Evolutionary conservation across 805 yeast species (phyloP), one percentile per base, ranked within the genome.

Genomic region (Yarrowia sp.): DNA sequence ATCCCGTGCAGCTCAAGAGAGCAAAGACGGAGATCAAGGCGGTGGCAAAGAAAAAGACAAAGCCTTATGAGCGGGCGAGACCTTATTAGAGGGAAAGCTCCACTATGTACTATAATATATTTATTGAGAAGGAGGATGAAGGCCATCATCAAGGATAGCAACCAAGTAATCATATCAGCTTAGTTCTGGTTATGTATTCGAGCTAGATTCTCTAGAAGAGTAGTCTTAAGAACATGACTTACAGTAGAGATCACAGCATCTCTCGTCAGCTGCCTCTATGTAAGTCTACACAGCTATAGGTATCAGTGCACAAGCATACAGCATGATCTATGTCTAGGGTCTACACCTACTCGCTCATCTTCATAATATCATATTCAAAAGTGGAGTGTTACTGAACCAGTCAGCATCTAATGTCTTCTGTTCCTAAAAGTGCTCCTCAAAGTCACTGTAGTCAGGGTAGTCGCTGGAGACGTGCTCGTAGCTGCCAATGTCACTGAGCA

Each of bases 1-100:
- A 88, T 73, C 95, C 95, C 0, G 86, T 90, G 36, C 87, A 84
- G 69, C 77, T 90, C 75, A 87, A 88, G 75, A 80, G 87, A 70
- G 93, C 94, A n/a, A 70, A 69, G 32, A 72, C 76, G 5, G 76
- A 74, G 9, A 52, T 74, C 50, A 72, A 59, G 52, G 61, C 70
- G 14, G 50, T 61, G 12, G 40, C 49, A 15, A 53, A 52, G 38
- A 65, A 65, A 16, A 50, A 42, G 52, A 16, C 42, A 8, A 59
- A 45, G 52, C 12, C 52, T 3, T 59, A 59, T 11, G 65, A 59
- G 26, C 35, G 65, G 9, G 65, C 65, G 9, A 16, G 52, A 11
- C 65, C 65, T 35, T 59, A 59, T 12, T 59, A 59, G 52, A 5
- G 41, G 1, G 8, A 10, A 9, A 16, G n/a, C 22, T 22, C 1